Percentiles rank a stretch among this genome's conserved stretches.
Evolutionary conservation across 129 eudicot species (phyloP).

Genomic region (Artemisia annua): DNA sequence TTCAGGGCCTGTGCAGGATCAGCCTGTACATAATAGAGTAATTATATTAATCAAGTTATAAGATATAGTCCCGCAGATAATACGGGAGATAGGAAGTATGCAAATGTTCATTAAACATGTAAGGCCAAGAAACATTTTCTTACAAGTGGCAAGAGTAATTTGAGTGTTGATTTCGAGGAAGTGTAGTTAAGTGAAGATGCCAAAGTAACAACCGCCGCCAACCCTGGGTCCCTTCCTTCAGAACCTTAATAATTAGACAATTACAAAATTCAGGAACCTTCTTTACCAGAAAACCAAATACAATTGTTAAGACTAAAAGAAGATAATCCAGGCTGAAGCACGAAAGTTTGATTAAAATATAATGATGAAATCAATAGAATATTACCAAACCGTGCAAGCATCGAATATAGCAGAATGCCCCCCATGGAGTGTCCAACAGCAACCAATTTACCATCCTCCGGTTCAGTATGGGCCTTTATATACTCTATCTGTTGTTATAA

Average conservation of each 20-base stretch:
- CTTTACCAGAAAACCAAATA: conserved; percentile 7
- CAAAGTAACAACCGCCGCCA: conserved; percentile 87
- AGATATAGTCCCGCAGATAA: neutral
- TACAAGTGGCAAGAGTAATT: conserved; percentile 87
- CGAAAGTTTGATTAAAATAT: neutral
- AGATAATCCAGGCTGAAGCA: too few relatives aligned
- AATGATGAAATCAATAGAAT: neutral
- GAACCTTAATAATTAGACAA: conserved; percentile 39
- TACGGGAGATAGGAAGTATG: neutral
- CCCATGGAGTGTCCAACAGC: conserved; percentile 99
- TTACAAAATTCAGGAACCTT: neutral
- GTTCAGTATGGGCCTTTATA: conserved; percentile 64
- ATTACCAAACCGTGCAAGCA: conserved; percentile 80
- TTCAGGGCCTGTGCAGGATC: conserved; percentile 92
- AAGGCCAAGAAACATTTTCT: conserved; percentile 22
- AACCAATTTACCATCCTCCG: conserved; percentile 77
- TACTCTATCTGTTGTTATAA: conserved; percentile 66
- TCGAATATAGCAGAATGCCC: conserved; percentile 85
- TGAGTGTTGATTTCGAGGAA: conserved; percentile 79
- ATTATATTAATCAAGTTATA: neutral
- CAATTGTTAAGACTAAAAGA: too few relatives aligned
- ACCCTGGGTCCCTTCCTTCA: conserved; percentile 73
- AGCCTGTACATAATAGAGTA: conserved; percentile 45
- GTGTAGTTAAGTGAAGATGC: conserved; percentile 94
- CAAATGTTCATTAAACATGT: too few relatives aligned